Conservation (phyloP, 2,329 filamentous ascomycete genomes). For the Penicillium verrucosum region DNA sequence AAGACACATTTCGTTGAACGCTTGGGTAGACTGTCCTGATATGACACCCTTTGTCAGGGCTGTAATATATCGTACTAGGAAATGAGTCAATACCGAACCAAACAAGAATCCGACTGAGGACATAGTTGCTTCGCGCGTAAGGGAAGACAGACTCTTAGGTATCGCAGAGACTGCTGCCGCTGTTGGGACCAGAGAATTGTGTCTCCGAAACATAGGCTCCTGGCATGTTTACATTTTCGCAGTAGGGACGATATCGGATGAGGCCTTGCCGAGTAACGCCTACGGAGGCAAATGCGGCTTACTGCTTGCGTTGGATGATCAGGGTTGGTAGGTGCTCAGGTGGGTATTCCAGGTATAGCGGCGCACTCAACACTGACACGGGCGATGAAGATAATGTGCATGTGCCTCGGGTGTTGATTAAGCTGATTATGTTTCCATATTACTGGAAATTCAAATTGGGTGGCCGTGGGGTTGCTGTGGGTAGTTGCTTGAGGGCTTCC, state of each 20-base stretch:
- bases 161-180: not conserved
- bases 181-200: not conserved
- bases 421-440: not conserved
- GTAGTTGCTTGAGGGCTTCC: not conserved
- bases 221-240: not conserved
- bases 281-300: not conserved
- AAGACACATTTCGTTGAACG: not conserved
- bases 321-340: not conserved
- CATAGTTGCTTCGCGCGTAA: constrained; percentile 1
- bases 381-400: too few relatives aligned
- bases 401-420: not conserved
- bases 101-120: constrained; percentile 1
- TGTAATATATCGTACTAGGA: not conserved
- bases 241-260: not conserved
- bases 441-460: not conserved
- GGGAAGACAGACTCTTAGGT: not conserved
- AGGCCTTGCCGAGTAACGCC: not conserved
- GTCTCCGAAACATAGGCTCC: not conserved
- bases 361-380: not conserved
- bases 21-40: not conserved
- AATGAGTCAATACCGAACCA: not conserved
- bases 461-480: not conserved
- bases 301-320: not conserved
- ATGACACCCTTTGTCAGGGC: not conserved
- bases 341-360: not conserved